Base-by-base conservation (phyloP, 495 filamentous ascomycete species). In the Xylaria curta region DNA sequence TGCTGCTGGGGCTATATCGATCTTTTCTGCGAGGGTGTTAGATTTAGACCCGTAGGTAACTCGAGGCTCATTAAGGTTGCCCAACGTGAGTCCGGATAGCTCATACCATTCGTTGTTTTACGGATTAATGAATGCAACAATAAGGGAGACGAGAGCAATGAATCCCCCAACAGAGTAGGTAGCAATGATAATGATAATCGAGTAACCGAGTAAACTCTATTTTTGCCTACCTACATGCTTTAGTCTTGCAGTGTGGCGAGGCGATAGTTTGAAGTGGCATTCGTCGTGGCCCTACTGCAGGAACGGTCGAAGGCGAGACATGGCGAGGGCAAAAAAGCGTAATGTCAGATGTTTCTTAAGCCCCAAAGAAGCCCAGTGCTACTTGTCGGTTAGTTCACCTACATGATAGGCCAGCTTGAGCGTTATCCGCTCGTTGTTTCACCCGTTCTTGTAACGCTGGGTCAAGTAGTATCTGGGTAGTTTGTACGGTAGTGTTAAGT, bases 271-370 rank as follows among this genome's bases (percentile, higher is more conserved):
- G 69, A 56, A 59, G 51, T 56, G 69, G 33, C 47, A 60, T 53
- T 71, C 51, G 38, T 60, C 47, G 15, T 26, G 36, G 62, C 69
- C 69, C 69, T 71, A 71, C 69, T 71, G 69, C 69, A 71, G 69
- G 69, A 71, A 71, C 69, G 26, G 36, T 54, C 31, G 33, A 70
- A 51, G 42, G 59, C 59, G 68, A 70, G 68, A 70, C 59, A 53
- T 53, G 58, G 38, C 10, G 68, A 63, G 21, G 42, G 13, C 36
- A 1, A 33, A 49, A 24, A 49, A 24, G 44, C 46, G 28, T 19
- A 69, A 26, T 54, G 68, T 70, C 58, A 53, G 58, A 51, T 51
- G 42, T 46, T 62, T 47, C 31, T 62, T 28, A 36, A 40, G 49
- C 63, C 63, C 28, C 24, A 54, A 67, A 67, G 56, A 33, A 49